Evolutionary conservation across 495 filamentous ascomycete species (phyloP).

Genomic region (Rostrohypoxylon terebratum): DNA sequence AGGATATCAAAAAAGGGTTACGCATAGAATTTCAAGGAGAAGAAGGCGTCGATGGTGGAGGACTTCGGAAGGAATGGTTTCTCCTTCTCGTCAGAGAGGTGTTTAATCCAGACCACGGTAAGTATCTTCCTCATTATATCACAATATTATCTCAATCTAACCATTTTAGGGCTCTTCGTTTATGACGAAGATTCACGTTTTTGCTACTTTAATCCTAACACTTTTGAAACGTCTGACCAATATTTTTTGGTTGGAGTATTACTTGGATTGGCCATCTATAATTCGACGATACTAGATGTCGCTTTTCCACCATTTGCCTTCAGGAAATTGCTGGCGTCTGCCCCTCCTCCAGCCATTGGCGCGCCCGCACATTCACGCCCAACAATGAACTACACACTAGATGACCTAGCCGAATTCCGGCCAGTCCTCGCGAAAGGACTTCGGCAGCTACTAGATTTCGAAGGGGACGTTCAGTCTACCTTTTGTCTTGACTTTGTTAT

Average conservation of each 20-base stretch:
- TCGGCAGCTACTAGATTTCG: constrained; percentile 79
- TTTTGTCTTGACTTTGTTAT: constrained; percentile 89
- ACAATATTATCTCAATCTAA: constrained; percentile 1
- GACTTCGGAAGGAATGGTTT: constrained; percentile 96
- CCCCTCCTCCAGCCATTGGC: constrained; percentile 65
- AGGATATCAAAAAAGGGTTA: constrained; percentile 93
- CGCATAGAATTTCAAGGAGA: constrained; percentile 89
- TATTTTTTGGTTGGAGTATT: constrained; percentile 92
- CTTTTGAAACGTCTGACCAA: constrained; percentile 93
- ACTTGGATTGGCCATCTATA: constrained; percentile 93
- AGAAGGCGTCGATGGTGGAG: constrained; percentile 92
- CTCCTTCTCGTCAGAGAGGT: constrained; percentile 89
- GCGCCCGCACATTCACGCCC: constrained; percentile 68
- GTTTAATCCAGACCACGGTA: constrained; percentile 92
- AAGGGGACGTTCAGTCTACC: constrained; percentile 84
- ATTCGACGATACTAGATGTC: constrained; percentile 94
- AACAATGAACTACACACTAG: constrained; percentile 76
- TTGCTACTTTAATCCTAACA: constrained; percentile 95
- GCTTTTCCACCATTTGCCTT: constrained; percentile 94
- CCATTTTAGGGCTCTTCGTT: constrained; percentile 76
- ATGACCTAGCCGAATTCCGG: constrained; percentile 87
- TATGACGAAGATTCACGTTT: constrained; percentile 96
- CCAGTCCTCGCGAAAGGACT: constrained; percentile 83
- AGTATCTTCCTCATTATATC: constrained; percentile 43
- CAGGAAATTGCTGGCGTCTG: constrained; percentile 83